Evolutionary conservation across 2,329 filamentous ascomycete genomes (phyloP), one percentile per base, ranked within the genome.

Genomic region (Fusarium sp.): DNA sequence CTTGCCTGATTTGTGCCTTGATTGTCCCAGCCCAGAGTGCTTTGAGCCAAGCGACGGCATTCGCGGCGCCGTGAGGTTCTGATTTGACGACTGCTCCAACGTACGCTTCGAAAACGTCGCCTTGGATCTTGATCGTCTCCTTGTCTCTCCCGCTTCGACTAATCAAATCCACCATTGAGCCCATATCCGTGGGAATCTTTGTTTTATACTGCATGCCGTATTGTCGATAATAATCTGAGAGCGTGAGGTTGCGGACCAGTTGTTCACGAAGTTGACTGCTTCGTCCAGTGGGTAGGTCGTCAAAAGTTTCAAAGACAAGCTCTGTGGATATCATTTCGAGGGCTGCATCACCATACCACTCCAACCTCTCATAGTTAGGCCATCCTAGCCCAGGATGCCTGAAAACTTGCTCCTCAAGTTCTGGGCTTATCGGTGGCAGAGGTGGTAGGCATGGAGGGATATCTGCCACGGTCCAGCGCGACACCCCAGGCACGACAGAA

Each of bases 81-180:
- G 92, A 91, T 5, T 94, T 84, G 39, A 97, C 88, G 11, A 95
- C 83, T 7, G 93, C 95, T 14, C 93, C 95, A 22, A 97, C 90
- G 76, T 97, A 98, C 0, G 96, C 93, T 81, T 98, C 96, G 77
- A 98, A 97, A 24, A 98, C 88, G 79, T 98, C 96, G 14, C 92
- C 95, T 63, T 93, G 87, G 15, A 94, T 90, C 81, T 98, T 98
- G 20, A 85, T 88, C 68, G 89, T 86, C 47, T 87, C 88, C 80
- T 88, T 91, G 79, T 79, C 82, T 63, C 78, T 87, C 11, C 80
- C 80, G 17, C 72, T 79, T 20, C 77, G 77, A 26, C 71, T 74
- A 14, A 79, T 77, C 11, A 76, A 58, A 11, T 70, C 66, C 33
- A 65, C 64, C 39, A 76, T 72, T 58, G 78, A 82, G 52, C 72